Base-by-base conservation (phyloP, 1,139 yeast species). In the Yamadazyma membranifaciens region DNA sequence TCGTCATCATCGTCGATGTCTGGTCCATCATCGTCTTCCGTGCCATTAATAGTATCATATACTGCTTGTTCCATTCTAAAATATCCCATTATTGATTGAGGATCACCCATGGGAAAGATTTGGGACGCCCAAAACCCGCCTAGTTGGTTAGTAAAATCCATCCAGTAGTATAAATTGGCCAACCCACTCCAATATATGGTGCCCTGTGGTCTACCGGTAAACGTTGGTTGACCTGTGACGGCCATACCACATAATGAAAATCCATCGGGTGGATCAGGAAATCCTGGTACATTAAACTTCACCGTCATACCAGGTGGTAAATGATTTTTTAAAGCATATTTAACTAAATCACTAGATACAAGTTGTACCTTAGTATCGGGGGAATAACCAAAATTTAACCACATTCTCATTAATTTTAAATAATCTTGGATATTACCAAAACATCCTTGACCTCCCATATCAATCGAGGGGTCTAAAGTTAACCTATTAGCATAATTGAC, bases 201-300 rank as follows among this genome's bases (percentile, higher is more conserved):
- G 0, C 71, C 69, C 11, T 51, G 48, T 1, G 74, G 69, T 44
- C 78, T 56, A 1, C 80, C 80, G 1, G 71, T 62, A 1, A 65
- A 60, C 15, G 63, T 46, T 2, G 48, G 47, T 34, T 59, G 59
- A 31, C 45, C 52, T 11, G 94, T 86, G 57, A 87, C 87, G 20
- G 81, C 81, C 62, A 84, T 84, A 20, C 85, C 85, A 57, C 81
- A 80, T 55, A 92, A 69, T 46, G 83, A 80, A 59, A 80, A 91
- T 2, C 96, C 97, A 49, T 83, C 84, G 20, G 92, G 92, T 34
- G 81, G 79, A n/a, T 48, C 46, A 3, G 59, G 57, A 3, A 47
- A 12, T 4, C 49, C 52, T 5, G 51, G 49, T 2, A 48, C 39
- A n/a, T 54, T 56, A 33, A 62, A 56, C 14, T 51, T 54, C 24